Percentiles rank a stretch among this genome's conserved stretches.
These are phyloP conservation scores for Kuraishia molischiana DNA, from an alignment of 805 yeast species.

Conservation along the genomic window DNA sequence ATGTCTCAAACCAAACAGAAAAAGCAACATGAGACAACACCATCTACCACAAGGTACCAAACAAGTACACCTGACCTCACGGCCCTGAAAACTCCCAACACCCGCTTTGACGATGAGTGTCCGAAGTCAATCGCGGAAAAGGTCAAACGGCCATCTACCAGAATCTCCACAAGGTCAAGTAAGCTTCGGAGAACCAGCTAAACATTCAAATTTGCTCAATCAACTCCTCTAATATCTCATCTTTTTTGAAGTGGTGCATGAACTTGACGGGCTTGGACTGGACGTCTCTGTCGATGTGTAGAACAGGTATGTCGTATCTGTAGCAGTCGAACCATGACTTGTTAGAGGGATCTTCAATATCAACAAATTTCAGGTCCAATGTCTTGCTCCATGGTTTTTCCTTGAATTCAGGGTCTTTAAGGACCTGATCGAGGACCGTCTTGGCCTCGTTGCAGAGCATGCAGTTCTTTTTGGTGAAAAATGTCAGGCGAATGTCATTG, in stretches of 20 bases:
- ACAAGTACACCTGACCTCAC: too few species aligned
- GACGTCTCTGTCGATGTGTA: slow-evolving; percentile 47
- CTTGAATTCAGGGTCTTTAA: slow-evolving; percentile 15
- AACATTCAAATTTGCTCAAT: slow-evolving; percentile 21
- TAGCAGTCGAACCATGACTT: slow-evolving; percentile 61
- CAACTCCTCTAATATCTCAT: slow-evolving; percentile 44
- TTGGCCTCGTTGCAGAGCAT: slow-evolving; percentile 61
- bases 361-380: slow-evolving; percentile 32
- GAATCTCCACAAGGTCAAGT: too few species aligned
- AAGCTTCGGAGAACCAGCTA: too few species aligned
- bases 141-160: too few species aligned
- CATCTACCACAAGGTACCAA: too few species aligned
- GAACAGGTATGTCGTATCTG: slow-evolving; percentile 69
- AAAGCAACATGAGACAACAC: too few species aligned
- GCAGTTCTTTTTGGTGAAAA: slow-evolving; percentile 64
- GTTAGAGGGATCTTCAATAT: slow-evolving; percentile 52
- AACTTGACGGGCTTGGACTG: slow-evolving; percentile 42
- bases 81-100: too few species aligned
- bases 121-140: too few species aligned
- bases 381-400: slow-evolving; percentile 13
- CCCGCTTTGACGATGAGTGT: too few species aligned
- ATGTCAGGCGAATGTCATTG: slow-evolving; percentile 25
- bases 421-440: slow-evolving; percentile 32
- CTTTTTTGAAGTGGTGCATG: slow-evolving; percentile 57
- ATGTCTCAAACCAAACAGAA: too few species aligned